phyloP scores from a whole-genome alignment of 345 rosid species.

The Brassica carinata region DNA sequence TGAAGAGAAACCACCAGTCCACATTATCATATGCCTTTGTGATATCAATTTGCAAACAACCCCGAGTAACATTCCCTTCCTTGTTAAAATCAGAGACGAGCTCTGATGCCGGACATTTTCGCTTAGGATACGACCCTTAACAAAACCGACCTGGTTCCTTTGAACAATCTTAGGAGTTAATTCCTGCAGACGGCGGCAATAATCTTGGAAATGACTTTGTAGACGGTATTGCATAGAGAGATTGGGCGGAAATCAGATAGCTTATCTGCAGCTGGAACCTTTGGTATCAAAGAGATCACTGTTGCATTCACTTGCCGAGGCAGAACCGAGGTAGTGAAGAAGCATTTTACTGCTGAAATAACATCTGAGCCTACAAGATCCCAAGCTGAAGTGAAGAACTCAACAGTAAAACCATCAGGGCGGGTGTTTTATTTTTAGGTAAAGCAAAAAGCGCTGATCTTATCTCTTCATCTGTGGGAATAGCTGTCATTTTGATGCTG shows the following conservation, averaged over 20 bases:
- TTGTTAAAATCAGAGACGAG: not conserved
- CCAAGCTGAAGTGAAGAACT: not conserved
- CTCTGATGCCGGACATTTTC: not conserved
- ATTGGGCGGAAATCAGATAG: not conserved
- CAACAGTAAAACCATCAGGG: not conserved
- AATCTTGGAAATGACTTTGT: not conserved
- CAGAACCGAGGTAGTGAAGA: not conserved
- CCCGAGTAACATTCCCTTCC: not conserved
- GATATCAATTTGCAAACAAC: not conserved
- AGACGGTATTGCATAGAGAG: not conserved
- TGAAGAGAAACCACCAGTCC: not conserved
- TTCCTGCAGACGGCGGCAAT: not conserved
- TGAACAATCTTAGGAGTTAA: not conserved
- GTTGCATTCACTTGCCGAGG: not conserved
- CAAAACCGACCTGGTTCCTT: not conserved
- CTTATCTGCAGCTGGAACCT: not conserved
- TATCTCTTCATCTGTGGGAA: not conserved
- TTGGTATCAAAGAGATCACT: not conserved
- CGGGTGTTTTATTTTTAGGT: not conserved
- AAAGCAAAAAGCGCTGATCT: not conserved
- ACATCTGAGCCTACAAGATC: not conserved
- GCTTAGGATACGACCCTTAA: not conserved
- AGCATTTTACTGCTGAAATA: too few species aligned
- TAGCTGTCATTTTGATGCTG: too few species aligned
- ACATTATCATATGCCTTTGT: not conserved